These are phyloP conservation scores for Aureobasidium uvarum DNA, from an alignment of 2,329 filamentous ascomycete genomes.

Conservation along the genomic window DNA sequence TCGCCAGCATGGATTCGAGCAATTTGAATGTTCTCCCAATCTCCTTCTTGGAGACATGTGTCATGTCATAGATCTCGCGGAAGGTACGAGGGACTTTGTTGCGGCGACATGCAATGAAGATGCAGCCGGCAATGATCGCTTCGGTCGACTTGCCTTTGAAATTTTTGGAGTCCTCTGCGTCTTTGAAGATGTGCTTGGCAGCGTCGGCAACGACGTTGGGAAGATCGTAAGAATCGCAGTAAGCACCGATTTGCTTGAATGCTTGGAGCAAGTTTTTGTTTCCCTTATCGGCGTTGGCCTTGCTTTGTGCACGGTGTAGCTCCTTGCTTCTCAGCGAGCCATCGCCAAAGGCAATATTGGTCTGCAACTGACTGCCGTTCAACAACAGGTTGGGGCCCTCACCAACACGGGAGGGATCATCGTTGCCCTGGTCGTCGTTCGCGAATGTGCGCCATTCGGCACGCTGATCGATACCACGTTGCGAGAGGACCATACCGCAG, in stretches of 20 bases:
- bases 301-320: slow-evolving; percentile 79
- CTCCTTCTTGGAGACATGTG: slow-evolving; percentile 94
- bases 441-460: slow-evolving; percentile 99
- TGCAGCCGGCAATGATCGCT: slow-evolving; percentile 89
- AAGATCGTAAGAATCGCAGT: slow-evolving; percentile 82
- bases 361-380: slow-evolving; percentile 86
- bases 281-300: slow-evolving; percentile 74
- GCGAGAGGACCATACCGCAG: slow-evolving; percentile 86
- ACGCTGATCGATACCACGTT: slow-evolving; percentile 89
- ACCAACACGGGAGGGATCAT: slow-evolving; percentile 97
- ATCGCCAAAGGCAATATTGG: slow-evolving; percentile 80
- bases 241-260: slow-evolving; percentile 80
- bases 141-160: slow-evolving; percentile 97
- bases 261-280: slow-evolving; percentile 79
- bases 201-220: slow-evolving; percentile 79
- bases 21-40: slow-evolving; percentile 94
- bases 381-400: slow-evolving; percentile 87
- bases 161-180: slow-evolving; percentile 85
- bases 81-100: slow-evolving; percentile 85
- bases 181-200: slow-evolving; percentile 93
- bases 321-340: slow-evolving; percentile 68
- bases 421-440: slow-evolving; percentile 94
- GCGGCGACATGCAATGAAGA: slow-evolving; percentile 96
- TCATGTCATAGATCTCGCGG: slow-evolving; percentile 89
- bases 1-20: slow-evolving; percentile 82